Evolutionary conservation across 768 basidiomycete species (phyloP), one percentile per base, ranked within the genome.

Genomic region (Auricularia auricula-judae): DNA sequence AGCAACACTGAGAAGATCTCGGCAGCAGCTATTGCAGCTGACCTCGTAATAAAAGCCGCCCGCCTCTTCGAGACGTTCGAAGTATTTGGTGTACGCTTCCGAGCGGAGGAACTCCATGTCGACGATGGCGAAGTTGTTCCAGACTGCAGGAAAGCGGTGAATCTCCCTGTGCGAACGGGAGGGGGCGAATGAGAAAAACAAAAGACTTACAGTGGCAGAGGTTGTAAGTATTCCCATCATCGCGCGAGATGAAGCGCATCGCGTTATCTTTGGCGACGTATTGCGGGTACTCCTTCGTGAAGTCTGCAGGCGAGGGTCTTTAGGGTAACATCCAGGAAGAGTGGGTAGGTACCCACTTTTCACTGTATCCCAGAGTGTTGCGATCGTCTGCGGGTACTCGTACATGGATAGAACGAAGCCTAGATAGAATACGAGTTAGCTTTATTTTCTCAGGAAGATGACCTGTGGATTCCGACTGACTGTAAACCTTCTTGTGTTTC

Each of bases 361-460:
- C 39, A 87, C 86, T 12, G 82, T 77, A 3, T 80, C 72, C 90
- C 90, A 93, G 0, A 93, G 76, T 0, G 86, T 86, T 8, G 84
- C 82, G 39, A 92, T 89, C 3, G 90, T 92, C 62, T 83, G 83
- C 60, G 82, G 80, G 68, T 86, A 89, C 70, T 92, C 90, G 70
- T 85, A 87, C 66, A 91, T 78, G 0, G 86, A 82, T 47, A 91
- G 81, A 0, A 87, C 89, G 76, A 89, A 93, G 5, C 81, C 84
- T 82, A 60, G 4, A 51, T 10, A 21, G 36, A 21, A 39, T 72
- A 74, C 65, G 70, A 72, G 73, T 72, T 3, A 42, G 54, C 18
- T 33, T 29, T 18, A 63, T 54, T 7, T 14, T 3, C 21, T 3
- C 3, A 23, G 4, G 5, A 10, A 21, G 16, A 59, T 10, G 29